These are phyloP conservation scores for Myxozyma neotropica DNA, from an alignment of 805 yeast genomes.

Conservation along the genomic window DNA sequence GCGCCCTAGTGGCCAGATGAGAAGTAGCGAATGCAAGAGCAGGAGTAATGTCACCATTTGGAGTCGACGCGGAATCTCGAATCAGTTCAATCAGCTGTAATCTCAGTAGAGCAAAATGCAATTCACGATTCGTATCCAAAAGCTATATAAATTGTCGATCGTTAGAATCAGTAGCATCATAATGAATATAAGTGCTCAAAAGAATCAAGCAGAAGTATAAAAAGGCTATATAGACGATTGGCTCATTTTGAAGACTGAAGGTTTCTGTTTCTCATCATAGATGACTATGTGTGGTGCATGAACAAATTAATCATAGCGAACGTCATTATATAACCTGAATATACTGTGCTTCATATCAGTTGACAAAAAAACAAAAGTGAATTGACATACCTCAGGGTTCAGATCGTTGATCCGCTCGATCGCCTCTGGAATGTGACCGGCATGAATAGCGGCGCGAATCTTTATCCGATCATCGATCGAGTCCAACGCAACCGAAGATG, in stretches of 20 bases:
- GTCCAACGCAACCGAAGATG: slow-evolving; percentile 47
- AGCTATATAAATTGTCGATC: slow-evolving; percentile 38
- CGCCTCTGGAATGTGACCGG: slow-evolving; percentile 64
- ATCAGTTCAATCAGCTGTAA: slow-evolving; percentile 81
- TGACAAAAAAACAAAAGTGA: not conserved
- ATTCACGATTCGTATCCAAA: slow-evolving; percentile 60
- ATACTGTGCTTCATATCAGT: no score
- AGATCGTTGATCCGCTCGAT: slow-evolving; percentile 58
- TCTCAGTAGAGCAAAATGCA: slow-evolving; percentile 73
- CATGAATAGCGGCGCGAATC: slow-evolving; percentile 56
- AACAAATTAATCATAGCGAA: slow-evolving; percentile 34
- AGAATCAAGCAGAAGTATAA: not conserved
- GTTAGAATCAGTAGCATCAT: no score
- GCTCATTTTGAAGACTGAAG: slow-evolving; percentile 40
- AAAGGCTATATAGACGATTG: not conserved
- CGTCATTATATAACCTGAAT: not conserved
- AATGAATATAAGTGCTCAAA: no score
- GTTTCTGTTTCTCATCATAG: slow-evolving; percentile 35
- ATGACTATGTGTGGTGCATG: slow-evolving; percentile 39
- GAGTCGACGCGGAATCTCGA: slow-evolving; percentile 48
- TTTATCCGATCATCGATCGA: slow-evolving; percentile 56
- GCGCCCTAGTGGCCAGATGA: slow-evolving; percentile 58
- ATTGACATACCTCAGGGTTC: slow-evolving; percentile 54
- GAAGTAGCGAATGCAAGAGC: slow-evolving; percentile 45
- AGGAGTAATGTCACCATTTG: slow-evolving; percentile 30